Evolutionary conservation across 2,329 filamentous ascomycete species (phyloP).

Genomic region (Fusarium setosum): DNA sequence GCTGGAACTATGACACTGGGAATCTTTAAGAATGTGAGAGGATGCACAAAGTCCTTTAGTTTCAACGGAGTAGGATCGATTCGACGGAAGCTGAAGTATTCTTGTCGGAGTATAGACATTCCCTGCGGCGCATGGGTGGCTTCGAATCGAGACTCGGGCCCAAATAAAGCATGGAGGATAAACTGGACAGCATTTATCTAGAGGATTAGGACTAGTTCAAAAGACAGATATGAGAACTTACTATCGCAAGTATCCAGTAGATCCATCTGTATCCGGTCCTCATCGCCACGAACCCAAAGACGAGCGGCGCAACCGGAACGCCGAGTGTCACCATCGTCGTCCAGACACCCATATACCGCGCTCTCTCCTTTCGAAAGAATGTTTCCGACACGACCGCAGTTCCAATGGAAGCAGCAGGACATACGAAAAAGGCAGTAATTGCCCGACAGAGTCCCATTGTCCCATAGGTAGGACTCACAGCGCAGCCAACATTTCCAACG

Average conservation of each 20-base stretch:
- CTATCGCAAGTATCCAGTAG: conserved; percentile 67
- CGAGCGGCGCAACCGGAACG: conserved; percentile 46
- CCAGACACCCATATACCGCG: conserved; percentile 32
- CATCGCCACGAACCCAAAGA: conserved; percentile 59
- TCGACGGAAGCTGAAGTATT: conserved; percentile 16
- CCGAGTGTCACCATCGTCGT: conserved; percentile 36
- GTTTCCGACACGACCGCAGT: conserved; percentile 31
- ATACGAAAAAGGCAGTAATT: conserved; percentile 65
- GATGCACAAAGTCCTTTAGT: conserved; percentile 21
- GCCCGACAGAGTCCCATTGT: conserved; percentile 62
- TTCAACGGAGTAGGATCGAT: conserved; percentile 25
- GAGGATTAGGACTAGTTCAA: not conserved
- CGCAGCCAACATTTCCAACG: conserved; percentile 64
- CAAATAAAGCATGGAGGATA: conserved; percentile 29
- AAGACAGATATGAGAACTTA: conserved; percentile 36
- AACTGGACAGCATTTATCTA: conserved; percentile 32
- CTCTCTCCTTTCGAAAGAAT: conserved; percentile 29
- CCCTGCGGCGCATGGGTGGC: not conserved
- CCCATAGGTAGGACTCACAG: conserved; percentile 58
- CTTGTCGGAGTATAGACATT: not conserved
- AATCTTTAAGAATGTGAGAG: conserved; percentile 5
- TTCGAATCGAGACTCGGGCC: conserved; percentile 32
- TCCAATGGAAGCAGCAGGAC: conserved; percentile 53
- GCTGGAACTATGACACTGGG: conserved; percentile 50
- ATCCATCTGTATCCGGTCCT: conserved; percentile 68